Conservation (phyloP, 257 asterid genomes). For the Leonotis leonurus region DNA sequence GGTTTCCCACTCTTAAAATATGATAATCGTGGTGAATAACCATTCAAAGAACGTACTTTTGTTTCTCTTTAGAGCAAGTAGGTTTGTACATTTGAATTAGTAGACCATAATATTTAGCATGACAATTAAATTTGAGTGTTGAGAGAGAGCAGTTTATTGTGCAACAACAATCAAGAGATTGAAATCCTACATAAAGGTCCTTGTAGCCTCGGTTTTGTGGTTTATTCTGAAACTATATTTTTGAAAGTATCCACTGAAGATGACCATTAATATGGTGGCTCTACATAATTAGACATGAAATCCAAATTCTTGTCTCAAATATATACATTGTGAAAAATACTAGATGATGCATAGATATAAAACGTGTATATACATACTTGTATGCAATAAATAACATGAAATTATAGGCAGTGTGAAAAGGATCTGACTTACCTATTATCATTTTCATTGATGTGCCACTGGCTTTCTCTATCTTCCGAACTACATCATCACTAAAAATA, state of each 20-base stretch:
- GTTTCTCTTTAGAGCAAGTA: background rate
- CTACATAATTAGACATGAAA: conserved; percentile 35
- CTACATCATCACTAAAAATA: conserved; percentile 54
- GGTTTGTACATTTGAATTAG: background rate
- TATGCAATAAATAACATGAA: background rate
- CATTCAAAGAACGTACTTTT: background rate
- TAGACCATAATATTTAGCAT: too few species aligned
- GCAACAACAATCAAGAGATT: conserved; percentile 55
- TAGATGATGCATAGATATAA: too few species aligned
- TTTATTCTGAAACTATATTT: conserved; percentile 54
- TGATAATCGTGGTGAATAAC: conserved; percentile 1
- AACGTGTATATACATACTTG: background rate
- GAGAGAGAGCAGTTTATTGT: conserved; percentile 26
- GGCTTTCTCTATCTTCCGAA: conserved; percentile 54
- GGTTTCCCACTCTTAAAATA: background rate
- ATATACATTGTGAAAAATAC: too few species aligned
- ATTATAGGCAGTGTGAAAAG: too few species aligned
- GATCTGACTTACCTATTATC: conserved; percentile 58
- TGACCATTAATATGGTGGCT: conserved; percentile 61
- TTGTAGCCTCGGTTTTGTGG: conserved; percentile 60
- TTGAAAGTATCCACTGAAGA: conserved; percentile 58
- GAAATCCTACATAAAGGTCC: conserved; percentile 69
- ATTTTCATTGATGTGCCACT: conserved; percentile 42
- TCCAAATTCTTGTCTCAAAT: too few species aligned
- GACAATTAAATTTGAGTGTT: background rate